These are phyloP conservation scores for Monosporozyma unispora DNA, from an alignment of 805 yeast species.

Conservation along the genomic window DNA sequence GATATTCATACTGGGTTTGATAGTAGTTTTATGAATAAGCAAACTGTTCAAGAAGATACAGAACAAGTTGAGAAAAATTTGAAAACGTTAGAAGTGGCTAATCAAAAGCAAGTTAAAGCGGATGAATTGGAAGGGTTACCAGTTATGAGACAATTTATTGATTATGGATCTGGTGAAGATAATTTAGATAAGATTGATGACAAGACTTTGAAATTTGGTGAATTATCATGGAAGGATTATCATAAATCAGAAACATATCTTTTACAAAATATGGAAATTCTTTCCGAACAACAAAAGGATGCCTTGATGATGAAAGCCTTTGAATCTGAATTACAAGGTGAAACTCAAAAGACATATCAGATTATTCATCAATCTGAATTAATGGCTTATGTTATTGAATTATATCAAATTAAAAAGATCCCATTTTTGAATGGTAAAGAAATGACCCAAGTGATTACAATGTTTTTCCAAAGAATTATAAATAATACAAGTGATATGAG, in stretches of 20 bases:
- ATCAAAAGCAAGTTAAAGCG: neutral
- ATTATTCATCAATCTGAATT: slow-evolving; percentile 75
- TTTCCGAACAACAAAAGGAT: slow-evolving; percentile 80
- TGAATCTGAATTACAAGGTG: slow-evolving; percentile 60
- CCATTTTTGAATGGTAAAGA: slow-evolving; percentile 27
- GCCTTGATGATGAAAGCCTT: slow-evolving; percentile 89
- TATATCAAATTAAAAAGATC: slow-evolving; percentile 32
- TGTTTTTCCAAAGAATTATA: slow-evolving; percentile 59
- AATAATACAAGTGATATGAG: slow-evolving; percentile 35
- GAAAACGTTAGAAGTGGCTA: slow-evolving; percentile 4
- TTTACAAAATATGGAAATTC: slow-evolving; percentile 53
- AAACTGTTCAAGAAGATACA: slow-evolving; percentile 20
- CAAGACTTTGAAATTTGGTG: slow-evolving; percentile 58
- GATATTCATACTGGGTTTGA: slow-evolving; percentile 91
- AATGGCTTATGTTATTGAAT: slow-evolving; percentile 55
- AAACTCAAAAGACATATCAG: slow-evolving; percentile 39
- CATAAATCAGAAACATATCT: slow-evolving; percentile 44
- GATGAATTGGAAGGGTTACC: neutral
- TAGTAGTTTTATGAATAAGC: slow-evolving; percentile 66
- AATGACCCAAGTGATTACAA: slow-evolving; percentile 40
- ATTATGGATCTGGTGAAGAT: slow-evolving; percentile 17
- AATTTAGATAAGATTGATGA: slow-evolving; percentile 50
- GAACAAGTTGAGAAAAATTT: slow-evolving; percentile 4
- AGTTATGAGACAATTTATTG: slow-evolving; percentile 18
- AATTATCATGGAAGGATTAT: slow-evolving; percentile 42